phyloP scores from a whole-genome alignment of 495 filamentous ascomycete species.

The Aspergillus affinis region DNA sequence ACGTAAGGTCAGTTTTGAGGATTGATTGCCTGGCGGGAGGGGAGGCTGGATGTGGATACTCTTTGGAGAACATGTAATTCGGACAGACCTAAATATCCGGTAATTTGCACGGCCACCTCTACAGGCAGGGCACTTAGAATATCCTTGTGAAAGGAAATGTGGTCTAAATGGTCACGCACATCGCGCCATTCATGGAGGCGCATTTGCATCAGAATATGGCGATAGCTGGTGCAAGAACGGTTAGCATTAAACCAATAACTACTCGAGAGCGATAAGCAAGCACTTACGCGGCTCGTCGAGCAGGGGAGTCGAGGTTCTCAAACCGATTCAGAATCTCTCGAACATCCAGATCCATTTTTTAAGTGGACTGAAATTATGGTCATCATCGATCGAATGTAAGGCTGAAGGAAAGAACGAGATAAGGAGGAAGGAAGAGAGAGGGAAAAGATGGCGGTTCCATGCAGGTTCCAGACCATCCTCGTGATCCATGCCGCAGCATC shows the following conservation, averaged over 20 bases:
- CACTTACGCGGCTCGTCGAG: constrained; percentile 14
- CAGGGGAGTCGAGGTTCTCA: constrained; percentile 9
- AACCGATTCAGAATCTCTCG: constrained; percentile 16
- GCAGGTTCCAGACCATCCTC: constrained; percentile 7
- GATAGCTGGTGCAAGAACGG: constrained; percentile 21
- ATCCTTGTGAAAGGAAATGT: constrained; percentile 30
- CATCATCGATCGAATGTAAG: neutral
- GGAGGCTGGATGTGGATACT: constrained; percentile 17
- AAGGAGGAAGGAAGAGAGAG: neutral
- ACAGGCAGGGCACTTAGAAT: constrained; percentile 33
- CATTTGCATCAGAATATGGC: constrained; percentile 30
- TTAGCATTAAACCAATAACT: neutral
- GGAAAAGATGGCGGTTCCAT: neutral
- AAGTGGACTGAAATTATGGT: neutral
- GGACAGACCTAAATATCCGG: constrained; percentile 20
- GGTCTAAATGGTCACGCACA: constrained; percentile 23
- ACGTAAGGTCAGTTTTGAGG: neutral
- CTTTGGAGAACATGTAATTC: constrained; percentile 31
- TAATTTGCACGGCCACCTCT: constrained; percentile 31
- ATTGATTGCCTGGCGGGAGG: neutral
- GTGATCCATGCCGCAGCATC: constrained; percentile 4
- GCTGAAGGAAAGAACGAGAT: neutral
- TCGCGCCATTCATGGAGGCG: constrained; percentile 34
- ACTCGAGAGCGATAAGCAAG: neutral
- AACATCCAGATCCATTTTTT: constrained; percentile 15